phyloP scores from a whole-genome alignment of 305 asterid species.

The Fraxinus latifolia region DNA sequence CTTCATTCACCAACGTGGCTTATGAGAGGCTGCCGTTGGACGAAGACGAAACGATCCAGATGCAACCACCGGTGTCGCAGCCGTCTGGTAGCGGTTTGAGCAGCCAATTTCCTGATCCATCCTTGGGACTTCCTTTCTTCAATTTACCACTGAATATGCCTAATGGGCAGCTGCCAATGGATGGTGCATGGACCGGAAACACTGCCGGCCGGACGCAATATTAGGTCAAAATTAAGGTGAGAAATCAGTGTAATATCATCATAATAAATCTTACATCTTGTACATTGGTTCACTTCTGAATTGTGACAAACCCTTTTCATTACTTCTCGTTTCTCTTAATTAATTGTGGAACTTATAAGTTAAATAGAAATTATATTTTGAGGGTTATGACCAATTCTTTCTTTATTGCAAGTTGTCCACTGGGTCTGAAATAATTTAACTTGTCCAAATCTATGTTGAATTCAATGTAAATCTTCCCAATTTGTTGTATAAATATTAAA shows the following conservation, averaged over 20 bases:
- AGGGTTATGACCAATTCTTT: slow-evolving; percentile 19
- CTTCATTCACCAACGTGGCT: slow-evolving; percentile 50
- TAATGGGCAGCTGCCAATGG: slow-evolving; percentile 48
- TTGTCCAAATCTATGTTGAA: slow-evolving; percentile 33
- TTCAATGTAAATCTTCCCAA: slow-evolving; percentile 19
- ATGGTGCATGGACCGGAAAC: slow-evolving; percentile 67
- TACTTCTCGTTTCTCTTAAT: slow-evolving; percentile 7
- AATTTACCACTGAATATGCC: slow-evolving; percentile 44
- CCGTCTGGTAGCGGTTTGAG: slow-evolving; percentile 24
- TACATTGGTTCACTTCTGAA: slow-evolving; percentile 40
- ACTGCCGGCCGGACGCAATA: slow-evolving; percentile 51
- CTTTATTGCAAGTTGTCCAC: slow-evolving; percentile 39
- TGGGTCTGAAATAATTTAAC: slow-evolving; percentile 10
- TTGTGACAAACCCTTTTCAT: slow-evolving; percentile 21
- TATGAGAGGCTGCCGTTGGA: slow-evolving; percentile 49
- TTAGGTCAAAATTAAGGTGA: slow-evolving; percentile 48
- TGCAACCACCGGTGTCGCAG: slow-evolving; percentile 21
- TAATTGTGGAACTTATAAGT: neutral
- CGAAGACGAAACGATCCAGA: slow-evolving; percentile 35
- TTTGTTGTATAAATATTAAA: neutral
- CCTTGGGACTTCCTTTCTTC: slow-evolving; percentile 48
- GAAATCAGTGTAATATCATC: slow-evolving; percentile 23
- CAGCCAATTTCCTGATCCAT: slow-evolving; percentile 38
- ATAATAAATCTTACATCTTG: slow-evolving; percentile 25
- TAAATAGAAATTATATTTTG: neutral